A percentile compares a stretch with the other conserved stretches of the same genome.
phyloP scores from a whole-genome alignment of 1,139 yeast genomes.

The Yamadazyma conglobata region DNA sequence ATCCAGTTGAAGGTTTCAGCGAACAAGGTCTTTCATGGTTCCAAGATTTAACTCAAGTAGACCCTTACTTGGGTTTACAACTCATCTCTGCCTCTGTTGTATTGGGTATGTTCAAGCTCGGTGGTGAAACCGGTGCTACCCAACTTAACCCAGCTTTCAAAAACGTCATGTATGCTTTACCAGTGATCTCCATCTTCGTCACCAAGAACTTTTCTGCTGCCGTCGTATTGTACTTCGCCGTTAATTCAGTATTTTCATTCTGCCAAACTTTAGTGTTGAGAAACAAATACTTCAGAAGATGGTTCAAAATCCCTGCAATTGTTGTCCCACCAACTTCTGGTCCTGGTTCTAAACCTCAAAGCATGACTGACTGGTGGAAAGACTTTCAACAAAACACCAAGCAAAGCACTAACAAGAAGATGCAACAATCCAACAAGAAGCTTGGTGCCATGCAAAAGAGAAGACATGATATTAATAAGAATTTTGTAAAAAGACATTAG shows the following conservation, averaged over 20 bases:
- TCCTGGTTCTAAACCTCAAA: conserved; percentile 25
- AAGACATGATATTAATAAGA: conserved; percentile 28
- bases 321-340: conserved; percentile 39
- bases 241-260: conserved; percentile 73
- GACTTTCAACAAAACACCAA: conserved; percentile 32
- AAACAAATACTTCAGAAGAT: conserved; percentile 52
- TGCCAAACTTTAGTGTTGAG: conserved; percentile 67
- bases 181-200: conserved; percentile 77
- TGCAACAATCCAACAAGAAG: conserved; percentile 36
- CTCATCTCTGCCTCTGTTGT: conserved; percentile 78
- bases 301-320: conserved; percentile 64
- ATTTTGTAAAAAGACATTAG: conserved; percentile 43
- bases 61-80: conserved; percentile 89
- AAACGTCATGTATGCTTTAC: conserved; percentile 68
- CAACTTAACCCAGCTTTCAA: conserved; percentile 69
- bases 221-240: conserved; percentile 79
- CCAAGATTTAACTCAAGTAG: conserved; percentile 72
- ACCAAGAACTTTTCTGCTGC: conserved; percentile 86
- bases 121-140: conserved; percentile 85
- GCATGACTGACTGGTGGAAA: conserved; percentile 38
- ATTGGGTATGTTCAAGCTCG: conserved; percentile 70
- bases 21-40: conserved; percentile 86
- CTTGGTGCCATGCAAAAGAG: conserved; percentile 39
- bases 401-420: conserved; percentile 31
- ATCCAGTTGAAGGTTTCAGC: conserved; percentile 80